A percentile compares a stretch with the other conserved stretches of the same genome.
These are phyloP conservation scores for Suhomyces sp. DNA, from an alignment of 805 yeast genomes.

Conservation along the genomic window DNA sequence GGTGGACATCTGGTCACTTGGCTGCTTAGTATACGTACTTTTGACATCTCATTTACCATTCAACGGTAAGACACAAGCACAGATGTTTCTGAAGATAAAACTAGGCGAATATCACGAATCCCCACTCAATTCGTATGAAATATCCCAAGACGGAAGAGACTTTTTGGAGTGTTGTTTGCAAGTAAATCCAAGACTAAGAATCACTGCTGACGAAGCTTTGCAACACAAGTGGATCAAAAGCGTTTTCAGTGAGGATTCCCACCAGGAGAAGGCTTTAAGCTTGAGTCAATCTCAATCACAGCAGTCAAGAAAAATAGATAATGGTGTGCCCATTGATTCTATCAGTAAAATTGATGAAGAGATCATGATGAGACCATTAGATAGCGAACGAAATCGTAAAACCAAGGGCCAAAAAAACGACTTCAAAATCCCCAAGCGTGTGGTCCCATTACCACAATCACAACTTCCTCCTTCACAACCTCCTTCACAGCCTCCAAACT, in stretches of 20 bases:
- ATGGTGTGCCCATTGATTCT: conserved; percentile 33
- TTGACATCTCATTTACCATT: conserved; percentile 93
- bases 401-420: conserved; percentile 24
- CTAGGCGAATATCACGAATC: conserved; percentile 78
- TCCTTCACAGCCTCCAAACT: not conserved
- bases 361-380: conserved; percentile 42
- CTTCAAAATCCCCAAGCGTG: conserved; percentile 43
- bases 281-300: conserved; percentile 71
- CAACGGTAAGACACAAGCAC: conserved; percentile 88
- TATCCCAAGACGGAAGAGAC: conserved; percentile 67
- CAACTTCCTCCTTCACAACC: conserved; percentile 20
- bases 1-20: conserved; percentile 98
- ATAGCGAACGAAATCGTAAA: conserved; percentile 23
- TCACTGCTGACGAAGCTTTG: conserved; percentile 74
- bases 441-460: conserved; percentile 42
- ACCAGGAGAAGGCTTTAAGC: conserved; percentile 46
- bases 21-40: conserved; percentile 89
- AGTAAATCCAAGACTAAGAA: conserved; percentile 70
- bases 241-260: conserved; percentile 23
- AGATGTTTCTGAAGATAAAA: conserved; percentile 71
- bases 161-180: conserved; percentile 70
- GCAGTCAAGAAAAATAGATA: conserved; percentile 47
- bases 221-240: conserved; percentile 75
- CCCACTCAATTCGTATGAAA: conserved; percentile 61
- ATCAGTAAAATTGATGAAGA: conserved; percentile 43